Evolutionary conservation across 1,284 basidiomycete genomes (phyloP).

Genomic region (Rhodotorula glutinis): DNA sequence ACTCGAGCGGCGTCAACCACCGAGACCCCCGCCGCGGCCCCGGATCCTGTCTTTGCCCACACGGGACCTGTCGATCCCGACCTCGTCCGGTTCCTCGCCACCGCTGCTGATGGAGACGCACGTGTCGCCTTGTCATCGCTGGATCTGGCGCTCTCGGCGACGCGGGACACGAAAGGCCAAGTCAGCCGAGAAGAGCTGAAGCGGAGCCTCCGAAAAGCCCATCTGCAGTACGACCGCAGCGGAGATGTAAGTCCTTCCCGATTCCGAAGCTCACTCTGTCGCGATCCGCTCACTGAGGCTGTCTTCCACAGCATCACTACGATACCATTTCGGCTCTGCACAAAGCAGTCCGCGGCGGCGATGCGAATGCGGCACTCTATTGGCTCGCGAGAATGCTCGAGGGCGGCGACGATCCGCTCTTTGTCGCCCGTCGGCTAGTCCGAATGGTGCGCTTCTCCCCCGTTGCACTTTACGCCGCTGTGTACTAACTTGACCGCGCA

Average conservation of each 20-base stretch:
- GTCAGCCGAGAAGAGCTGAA: constrained; percentile 48
- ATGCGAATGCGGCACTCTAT: constrained; percentile 78
- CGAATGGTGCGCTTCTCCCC: constrained; percentile 68
- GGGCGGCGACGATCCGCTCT: constrained; percentile 84
- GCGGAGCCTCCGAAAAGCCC: constrained; percentile 45
- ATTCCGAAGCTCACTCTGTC: background rate
- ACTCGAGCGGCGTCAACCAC: too few relatives aligned
- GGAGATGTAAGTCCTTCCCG: constrained; percentile 53
- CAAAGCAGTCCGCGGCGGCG: constrained; percentile 76
- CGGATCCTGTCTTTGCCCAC: constrained; percentile 41
- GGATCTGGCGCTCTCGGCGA: constrained; percentile 56
- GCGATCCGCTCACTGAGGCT: background rate
- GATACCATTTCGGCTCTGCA: constrained; percentile 63
- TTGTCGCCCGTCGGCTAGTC: constrained; percentile 73
- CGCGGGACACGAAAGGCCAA: constrained; percentile 2
- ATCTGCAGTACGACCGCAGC: constrained; percentile 63
- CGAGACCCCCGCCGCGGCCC: too few relatives aligned
- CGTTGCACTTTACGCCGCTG: too few relatives aligned
- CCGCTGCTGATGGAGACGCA: constrained; percentile 65
- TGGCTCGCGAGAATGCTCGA: constrained; percentile 79
- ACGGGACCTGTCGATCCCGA: constrained; percentile 19
- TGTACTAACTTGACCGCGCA: background rate
- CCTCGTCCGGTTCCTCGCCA: constrained; percentile 56
- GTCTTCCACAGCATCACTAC: constrained; percentile 50
- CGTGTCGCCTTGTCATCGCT: constrained; percentile 63